Percentiles rank a stretch among this genome's conserved stretches.
Conservation (phyloP, 2,329 filamentous ascomycete genomes). For the Thielaviopsis populi region DNA sequence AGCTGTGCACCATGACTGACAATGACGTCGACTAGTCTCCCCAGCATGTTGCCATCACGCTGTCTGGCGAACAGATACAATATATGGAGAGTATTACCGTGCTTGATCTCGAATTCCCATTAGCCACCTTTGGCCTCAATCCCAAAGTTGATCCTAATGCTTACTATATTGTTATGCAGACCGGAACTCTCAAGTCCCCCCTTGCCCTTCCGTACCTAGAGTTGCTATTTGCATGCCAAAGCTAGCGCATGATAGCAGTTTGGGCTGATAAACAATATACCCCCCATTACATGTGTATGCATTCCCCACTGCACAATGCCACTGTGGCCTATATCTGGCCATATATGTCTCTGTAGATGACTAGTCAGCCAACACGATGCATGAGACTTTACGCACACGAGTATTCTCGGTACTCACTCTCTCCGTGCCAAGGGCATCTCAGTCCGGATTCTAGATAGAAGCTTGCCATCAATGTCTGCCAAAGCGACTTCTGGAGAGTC, state of each 20-base stretch:
- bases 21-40: conserved; percentile 27
- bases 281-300: no score
- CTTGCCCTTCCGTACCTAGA: conserved; percentile 5
- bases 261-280: no score
- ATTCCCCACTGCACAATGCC: no score
- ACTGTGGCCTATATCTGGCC: no score
- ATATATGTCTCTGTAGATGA: no score
- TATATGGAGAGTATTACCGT: conserved; percentile 37
- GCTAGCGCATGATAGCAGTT: no score
- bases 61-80: conserved; percentile 37
- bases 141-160: neutral
- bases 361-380: no score
- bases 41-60: conserved; percentile 32
- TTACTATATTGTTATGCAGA: neutral
- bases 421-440: conserved; percentile 39
- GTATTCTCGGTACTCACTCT: conserved; percentile 29
- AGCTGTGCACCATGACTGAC: conserved; percentile 22
- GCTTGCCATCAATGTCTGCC: conserved; percentile 37
- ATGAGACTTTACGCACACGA: no score
- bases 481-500: conserved; percentile 35
- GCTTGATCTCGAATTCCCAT: conserved; percentile 29
- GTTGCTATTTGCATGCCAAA: neutral
- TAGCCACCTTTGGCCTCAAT: neutral
- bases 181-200: neutral
- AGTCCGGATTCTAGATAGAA: conserved; percentile 33